phyloP scores from a whole-genome alignment of 2,329 filamentous ascomycete genomes.

The Cytospora piceae region DNA sequence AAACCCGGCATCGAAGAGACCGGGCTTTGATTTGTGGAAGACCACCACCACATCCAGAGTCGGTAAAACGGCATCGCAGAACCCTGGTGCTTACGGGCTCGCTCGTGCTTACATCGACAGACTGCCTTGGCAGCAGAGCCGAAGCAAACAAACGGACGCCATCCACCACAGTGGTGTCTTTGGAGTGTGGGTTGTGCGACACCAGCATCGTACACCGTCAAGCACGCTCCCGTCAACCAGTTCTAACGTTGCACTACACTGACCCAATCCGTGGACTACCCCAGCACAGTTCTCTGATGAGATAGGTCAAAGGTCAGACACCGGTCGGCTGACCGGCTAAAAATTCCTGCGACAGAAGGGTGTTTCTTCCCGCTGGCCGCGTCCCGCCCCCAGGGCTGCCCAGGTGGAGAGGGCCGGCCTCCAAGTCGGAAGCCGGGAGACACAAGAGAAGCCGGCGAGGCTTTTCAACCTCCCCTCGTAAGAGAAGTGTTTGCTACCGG shows the following conservation, averaged over 20 bases:
- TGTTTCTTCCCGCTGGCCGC: no score
- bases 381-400: neutral
- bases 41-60: neutral
- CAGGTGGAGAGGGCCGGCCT: neutral
- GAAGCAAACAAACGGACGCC: constrained; percentile 13
- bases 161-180: neutral
- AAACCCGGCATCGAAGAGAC: neutral
- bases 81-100: neutral
- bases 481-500: neutral
- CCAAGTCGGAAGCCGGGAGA: neutral
- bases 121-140: constrained; percentile 19
- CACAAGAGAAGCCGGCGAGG: neutral
- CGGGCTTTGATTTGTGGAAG: neutral
- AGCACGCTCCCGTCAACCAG: neutral
- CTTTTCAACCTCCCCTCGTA: neutral
- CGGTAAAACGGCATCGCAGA: neutral
- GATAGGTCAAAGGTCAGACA: neutral
- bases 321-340: neutral
- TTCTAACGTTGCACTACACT: neutral
- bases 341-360: neutral
- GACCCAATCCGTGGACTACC: no score
- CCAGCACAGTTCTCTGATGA: neutral
- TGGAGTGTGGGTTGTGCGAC: neutral
- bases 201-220: constrained; percentile 1
- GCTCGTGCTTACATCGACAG: constrained; percentile 10